phyloP scores from a whole-genome alignment of 345 rosid genomes.

The Rhodamnia argentea region DNA sequence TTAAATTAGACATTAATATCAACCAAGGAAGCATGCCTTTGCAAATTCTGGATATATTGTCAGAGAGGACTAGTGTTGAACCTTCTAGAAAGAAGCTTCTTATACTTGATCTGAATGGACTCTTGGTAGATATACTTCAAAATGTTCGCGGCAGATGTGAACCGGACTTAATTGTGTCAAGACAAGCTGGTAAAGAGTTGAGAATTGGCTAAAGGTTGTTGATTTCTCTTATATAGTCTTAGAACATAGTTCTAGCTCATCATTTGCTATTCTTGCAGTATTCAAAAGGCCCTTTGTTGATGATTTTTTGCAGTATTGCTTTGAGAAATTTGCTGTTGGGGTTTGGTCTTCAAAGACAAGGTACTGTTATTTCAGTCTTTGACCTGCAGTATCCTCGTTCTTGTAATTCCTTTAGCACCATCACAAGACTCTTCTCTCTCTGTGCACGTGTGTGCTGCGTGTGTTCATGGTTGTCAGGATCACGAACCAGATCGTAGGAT shows the following conservation, averaged over 20 bases:
- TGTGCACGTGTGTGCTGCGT: no score
- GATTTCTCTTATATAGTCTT: neutral
- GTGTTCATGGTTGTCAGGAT: no score
- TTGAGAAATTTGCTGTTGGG: slow-evolving; percentile 58
- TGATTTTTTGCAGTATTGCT: slow-evolving; percentile 62
- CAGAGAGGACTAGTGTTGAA: slow-evolving; percentile 9
- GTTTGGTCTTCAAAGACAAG: slow-evolving; percentile 75
- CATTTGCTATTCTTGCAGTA: slow-evolving; percentile 23
- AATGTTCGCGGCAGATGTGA: neutral
- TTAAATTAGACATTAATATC: neutral
- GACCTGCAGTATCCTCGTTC: neutral
- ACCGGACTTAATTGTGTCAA: slow-evolving; percentile 34
- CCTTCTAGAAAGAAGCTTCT: slow-evolving; percentile 50
- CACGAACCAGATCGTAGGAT: no score
- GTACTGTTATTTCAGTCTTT: slow-evolving; percentile 18
- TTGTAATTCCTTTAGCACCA: neutral
- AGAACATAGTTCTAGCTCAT: neutral
- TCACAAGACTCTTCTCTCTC: no score
- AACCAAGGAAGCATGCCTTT: slow-evolving; percentile 5
- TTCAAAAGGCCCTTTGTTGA: slow-evolving; percentile 61
- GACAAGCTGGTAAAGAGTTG: slow-evolving; percentile 44
- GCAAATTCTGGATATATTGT: neutral
- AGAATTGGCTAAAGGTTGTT: neutral
- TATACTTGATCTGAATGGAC: slow-evolving; percentile 77
- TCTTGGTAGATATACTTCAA: slow-evolving; percentile 53